Evolutionary conservation across 495 filamentous ascomycete species (phyloP).

Genomic region (Xylaria longipes): DNA sequence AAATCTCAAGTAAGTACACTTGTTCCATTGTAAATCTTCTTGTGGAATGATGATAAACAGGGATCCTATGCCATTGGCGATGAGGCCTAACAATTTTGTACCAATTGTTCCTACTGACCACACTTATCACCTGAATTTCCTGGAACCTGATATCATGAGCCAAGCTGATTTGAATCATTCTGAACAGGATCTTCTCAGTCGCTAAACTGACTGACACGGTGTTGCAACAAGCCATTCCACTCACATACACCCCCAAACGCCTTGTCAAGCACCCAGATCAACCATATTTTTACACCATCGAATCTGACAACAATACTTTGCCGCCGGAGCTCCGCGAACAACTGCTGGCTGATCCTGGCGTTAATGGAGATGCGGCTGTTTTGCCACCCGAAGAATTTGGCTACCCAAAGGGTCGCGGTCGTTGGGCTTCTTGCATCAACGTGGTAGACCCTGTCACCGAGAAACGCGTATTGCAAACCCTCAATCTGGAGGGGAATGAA

Average conservation of each 20-base stretch:
- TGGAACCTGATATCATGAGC: slow-evolving; percentile 30
- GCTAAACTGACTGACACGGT: slow-evolving; percentile 86
- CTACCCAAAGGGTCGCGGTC: slow-evolving; percentile 77
- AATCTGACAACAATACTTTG: slow-evolving; percentile 89
- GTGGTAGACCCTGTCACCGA: slow-evolving; percentile 82
- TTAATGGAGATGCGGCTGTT: slow-evolving; percentile 71
- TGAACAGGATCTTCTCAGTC: slow-evolving; percentile 82
- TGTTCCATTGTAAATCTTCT: slow-evolving; percentile 28
- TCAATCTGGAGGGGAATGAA: slow-evolving; percentile 89
- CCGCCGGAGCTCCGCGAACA: slow-evolving; percentile 72
- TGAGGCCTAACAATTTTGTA: slow-evolving; percentile 55
- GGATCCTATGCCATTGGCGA: slow-evolving; percentile 54
- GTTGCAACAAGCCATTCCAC: slow-evolving; percentile 83
- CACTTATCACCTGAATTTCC: slow-evolving; percentile 19
- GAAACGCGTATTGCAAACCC: slow-evolving; percentile 72
- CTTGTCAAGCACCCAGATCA: slow-evolving; percentile 88
- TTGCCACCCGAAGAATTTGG: slow-evolving; percentile 88
- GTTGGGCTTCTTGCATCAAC: slow-evolving; percentile 96
- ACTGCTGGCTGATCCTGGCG: slow-evolving; percentile 69
- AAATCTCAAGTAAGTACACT: slow-evolving; percentile 76
- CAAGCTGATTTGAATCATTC: slow-evolving; percentile 70
- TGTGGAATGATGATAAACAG: slow-evolving; percentile 72
- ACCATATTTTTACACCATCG: slow-evolving; percentile 89
- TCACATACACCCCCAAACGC: slow-evolving; percentile 88
- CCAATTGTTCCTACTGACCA: slow-evolving; percentile 64